These are phyloP conservation scores for Anisogramma anomala DNA, from an alignment of 2,329 filamentous ascomycete species.

Conservation along the genomic window DNA sequence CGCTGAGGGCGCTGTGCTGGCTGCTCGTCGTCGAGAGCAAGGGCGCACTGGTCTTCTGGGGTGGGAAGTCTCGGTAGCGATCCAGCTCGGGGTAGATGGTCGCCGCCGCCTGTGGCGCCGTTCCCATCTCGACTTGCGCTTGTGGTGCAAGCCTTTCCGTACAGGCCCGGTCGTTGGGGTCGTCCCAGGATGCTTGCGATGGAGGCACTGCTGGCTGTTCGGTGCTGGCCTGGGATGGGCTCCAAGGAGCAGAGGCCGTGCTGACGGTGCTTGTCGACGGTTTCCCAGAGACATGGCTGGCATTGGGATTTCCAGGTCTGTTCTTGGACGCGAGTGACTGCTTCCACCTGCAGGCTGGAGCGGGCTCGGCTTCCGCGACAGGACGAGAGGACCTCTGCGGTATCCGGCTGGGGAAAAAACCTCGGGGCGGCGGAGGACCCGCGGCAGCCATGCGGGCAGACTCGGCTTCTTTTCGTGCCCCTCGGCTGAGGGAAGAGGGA, in stretches of 20 bases:
- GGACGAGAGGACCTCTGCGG: slow-evolving; percentile 25
- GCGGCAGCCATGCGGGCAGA: slow-evolving; percentile 9
- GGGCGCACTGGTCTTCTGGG: slow-evolving; percentile 38
- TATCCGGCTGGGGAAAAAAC: slow-evolving; percentile 23
- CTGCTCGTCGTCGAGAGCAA: slow-evolving; percentile 48
- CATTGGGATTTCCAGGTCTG: slow-evolving; percentile 31
- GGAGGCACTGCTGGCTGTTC: slow-evolving; percentile 37
- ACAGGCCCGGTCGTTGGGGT: slow-evolving; percentile 29
- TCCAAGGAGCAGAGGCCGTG: slow-evolving; percentile 23
- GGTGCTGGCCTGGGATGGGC: slow-evolving; percentile 26
- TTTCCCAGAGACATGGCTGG: slow-evolving; percentile 24
- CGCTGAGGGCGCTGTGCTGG: slow-evolving; percentile 48
- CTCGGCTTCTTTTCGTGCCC: slow-evolving; percentile 20
- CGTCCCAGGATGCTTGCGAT: slow-evolving; percentile 28
- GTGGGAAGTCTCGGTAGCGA: slow-evolving; percentile 41
- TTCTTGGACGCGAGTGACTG: slow-evolving; percentile 31
- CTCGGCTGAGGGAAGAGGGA: slow-evolving; percentile 17
- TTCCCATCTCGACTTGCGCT: slow-evolving; percentile 28
- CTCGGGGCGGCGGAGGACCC: slow-evolving; percentile 11
- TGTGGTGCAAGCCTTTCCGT: slow-evolving; percentile 30
- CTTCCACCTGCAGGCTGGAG: slow-evolving; percentile 18
- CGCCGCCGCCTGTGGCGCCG: slow-evolving; percentile 31
- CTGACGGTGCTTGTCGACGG: slow-evolving; percentile 22
- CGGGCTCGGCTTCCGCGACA: too few species aligned
- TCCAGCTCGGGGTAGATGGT: slow-evolving; percentile 50